Base-by-base conservation (phyloP, 2,329 filamentous ascomycete species). In the Eurotiales sp. region DNA sequence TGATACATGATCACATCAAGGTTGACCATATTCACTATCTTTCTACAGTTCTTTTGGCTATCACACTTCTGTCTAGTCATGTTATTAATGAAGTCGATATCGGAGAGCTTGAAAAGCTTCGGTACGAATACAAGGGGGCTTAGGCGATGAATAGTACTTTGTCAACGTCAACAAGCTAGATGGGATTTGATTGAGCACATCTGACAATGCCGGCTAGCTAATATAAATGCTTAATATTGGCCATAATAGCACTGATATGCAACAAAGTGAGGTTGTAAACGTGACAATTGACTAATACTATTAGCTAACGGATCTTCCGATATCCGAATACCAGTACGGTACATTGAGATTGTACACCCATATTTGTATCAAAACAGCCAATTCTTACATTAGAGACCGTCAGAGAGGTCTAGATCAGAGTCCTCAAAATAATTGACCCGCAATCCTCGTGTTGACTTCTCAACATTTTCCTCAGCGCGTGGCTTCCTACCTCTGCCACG, bases 101-200 rank as follows among this genome's bases (percentile, higher is more conserved):
- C 8, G 59, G 59, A 12, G 54, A 65, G 30, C 64, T 73, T 32
- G 67, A 72, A 53, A 58, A 61, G 51, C 64, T 73, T 41, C 67
- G 65, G 34, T 73, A 73, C 54, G 64, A 64, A 27, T 72, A 70
- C 50, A 73, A 73, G 58, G 71, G 71, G 29, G 71, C 68, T 22
- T 71, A 65, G 45, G 17, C 23, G 27, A 19, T 15, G 15, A 27
- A 6, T 21, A 37, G 6, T 37, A 36, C 7, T 14, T 14, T 12
- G 32, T 15, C 4, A 37, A 36, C 19, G 2, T 19, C 17, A 15
- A 17, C 15, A 37, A 15, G 7, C 34, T 19, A n/a, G n/a, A 34
- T 19, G 10, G 25, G 10, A 27, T 27, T 27, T n/a, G n/a, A n/a
- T n/a, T n/a, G n/a, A n/a, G n/a, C n/a, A n/a, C n/a, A n/a, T n/a